These are phyloP conservation scores for Pythium rhizo-oryzae DNA, from an alignment of 352 stramenopile species.

Conservation along the genomic window DNA sequence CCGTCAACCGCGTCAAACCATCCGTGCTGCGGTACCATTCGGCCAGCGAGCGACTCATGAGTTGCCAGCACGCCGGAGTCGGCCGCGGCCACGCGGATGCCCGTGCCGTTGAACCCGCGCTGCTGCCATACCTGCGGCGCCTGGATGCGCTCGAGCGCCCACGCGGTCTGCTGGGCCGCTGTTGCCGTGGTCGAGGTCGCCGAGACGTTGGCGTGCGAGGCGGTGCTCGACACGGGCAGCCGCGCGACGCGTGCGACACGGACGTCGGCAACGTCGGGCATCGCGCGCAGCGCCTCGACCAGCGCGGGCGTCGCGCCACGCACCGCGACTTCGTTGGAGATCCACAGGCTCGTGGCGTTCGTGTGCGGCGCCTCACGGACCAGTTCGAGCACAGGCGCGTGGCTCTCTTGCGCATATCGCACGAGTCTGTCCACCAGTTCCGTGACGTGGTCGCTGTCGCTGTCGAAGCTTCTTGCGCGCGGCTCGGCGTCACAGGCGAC, in stretches of 20 bases:
- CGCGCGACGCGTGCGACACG: slow-evolving; percentile 19
- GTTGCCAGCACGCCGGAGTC: slow-evolving; percentile 48
- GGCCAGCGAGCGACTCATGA: slow-evolving; percentile 37
- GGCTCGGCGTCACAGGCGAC: slow-evolving; percentile 23
- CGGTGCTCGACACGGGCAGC: slow-evolving; percentile 2
- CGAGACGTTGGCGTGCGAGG: slow-evolving; percentile 22
- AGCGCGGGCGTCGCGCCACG: slow-evolving; percentile 38
- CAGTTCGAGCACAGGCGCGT: slow-evolving; percentile 34
- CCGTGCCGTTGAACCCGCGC: slow-evolving; percentile 35
- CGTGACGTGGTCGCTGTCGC: slow-evolving; percentile 28
- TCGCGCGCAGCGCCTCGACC: slow-evolving; percentile 34
- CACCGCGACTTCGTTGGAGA: slow-evolving; percentile 51
- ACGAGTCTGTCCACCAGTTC: slow-evolving; percentile 36
- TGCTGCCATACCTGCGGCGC: slow-evolving; percentile 43
- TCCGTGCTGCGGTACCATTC: slow-evolving; percentile 43
- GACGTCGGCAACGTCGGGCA: slow-evolving; percentile 33
- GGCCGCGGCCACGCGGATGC: slow-evolving; percentile 47
- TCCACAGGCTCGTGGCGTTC: slow-evolving; percentile 44
- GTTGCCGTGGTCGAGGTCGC: slow-evolving; percentile 3
- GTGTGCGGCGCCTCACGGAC: slow-evolving; percentile 21
- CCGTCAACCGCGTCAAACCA: slow-evolving; percentile 54
- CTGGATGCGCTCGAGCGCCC: slow-evolving; percentile 44
- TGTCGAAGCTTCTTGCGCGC: not conserved
- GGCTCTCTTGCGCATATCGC: slow-evolving; percentile 32
- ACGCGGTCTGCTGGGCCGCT: slow-evolving; percentile 30